Percentiles rank a stretch among this genome's conserved stretches.
Evolutionary conservation across 1,139 yeast genomes (phyloP).

Genomic region (Debaryomycetaceae sp.): DNA sequence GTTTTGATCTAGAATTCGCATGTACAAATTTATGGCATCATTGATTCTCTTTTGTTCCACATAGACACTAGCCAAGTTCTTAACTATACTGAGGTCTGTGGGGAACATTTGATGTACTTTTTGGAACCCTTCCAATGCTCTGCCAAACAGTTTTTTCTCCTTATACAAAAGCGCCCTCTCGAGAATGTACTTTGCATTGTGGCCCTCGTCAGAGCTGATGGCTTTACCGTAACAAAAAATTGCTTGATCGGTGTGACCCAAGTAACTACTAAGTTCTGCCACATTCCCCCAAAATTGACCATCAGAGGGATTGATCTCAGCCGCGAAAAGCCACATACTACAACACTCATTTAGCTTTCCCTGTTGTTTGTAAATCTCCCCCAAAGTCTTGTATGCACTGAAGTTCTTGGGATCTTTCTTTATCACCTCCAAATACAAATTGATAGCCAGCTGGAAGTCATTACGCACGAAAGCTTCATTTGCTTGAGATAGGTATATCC

Average conservation of each 20-base stretch:
- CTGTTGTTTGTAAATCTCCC: constrained; percentile 72
- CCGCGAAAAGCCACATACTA: constrained; percentile 79
- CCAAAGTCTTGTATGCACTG: constrained; percentile 81
- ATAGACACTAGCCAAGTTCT: constrained; percentile 74
- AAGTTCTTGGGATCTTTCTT: constrained; percentile 72
- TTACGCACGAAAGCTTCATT: constrained; percentile 73
- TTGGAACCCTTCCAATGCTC: constrained; percentile 76
- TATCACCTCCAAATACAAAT: constrained; percentile 68
- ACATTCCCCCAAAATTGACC: constrained; percentile 80
- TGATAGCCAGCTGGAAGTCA: constrained; percentile 64
- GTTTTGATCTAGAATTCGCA: constrained; percentile 60
- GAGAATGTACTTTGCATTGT: constrained; percentile 52
- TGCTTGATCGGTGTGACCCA: constrained; percentile 78
- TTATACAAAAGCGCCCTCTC: constrained; percentile 65
- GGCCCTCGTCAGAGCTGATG: constrained; percentile 50
- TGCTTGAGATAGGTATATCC: constrained; percentile 63
- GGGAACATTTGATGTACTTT: constrained; percentile 62
- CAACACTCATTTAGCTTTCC: constrained; percentile 72
- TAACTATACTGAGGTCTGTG: constrained; percentile 54
- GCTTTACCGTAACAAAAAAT: constrained; percentile 78
- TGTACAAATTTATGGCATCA: constrained; percentile 80
- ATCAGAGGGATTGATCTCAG: constrained; percentile 75
- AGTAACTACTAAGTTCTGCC: constrained; percentile 68
- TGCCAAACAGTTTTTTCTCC: constrained; percentile 58
- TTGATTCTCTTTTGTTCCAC: constrained; percentile 70